phyloP scores from a whole-genome alignment of 805 yeast genomes.

The Novakomyces olei region DNA sequence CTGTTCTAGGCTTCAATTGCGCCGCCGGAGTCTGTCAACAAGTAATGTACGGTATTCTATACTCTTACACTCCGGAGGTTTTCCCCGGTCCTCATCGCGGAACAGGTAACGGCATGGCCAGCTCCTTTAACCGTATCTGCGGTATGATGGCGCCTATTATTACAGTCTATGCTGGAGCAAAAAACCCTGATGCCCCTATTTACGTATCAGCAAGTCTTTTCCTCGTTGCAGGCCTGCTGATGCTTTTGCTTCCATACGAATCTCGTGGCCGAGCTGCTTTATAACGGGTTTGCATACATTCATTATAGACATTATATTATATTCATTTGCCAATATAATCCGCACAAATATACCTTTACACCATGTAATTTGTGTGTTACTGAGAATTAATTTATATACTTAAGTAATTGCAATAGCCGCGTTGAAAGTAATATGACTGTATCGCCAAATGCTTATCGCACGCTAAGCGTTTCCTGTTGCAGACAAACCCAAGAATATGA shows the following conservation, averaged over 20 bases:
- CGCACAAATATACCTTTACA: no score
- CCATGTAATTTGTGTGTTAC: no score
- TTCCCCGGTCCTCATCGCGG: slow-evolving; percentile 19
- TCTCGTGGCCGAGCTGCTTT: slow-evolving; percentile 12
- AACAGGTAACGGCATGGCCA: slow-evolving; percentile 28
- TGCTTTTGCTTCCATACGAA: slow-evolving; percentile 28
- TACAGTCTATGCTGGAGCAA: slow-evolving; percentile 25
- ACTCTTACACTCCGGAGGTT: slow-evolving; percentile 29
- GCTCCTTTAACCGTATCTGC: slow-evolving; percentile 23
- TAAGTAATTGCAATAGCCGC: no score
- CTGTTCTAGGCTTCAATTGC: slow-evolving; percentile 22
- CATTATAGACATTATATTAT: no score
- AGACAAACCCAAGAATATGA: no score
- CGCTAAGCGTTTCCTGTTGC: no score
- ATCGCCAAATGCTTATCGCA: no score
- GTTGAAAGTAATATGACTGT: no score
- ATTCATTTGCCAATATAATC: no score
- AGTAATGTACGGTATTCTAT: slow-evolving; percentile 22
- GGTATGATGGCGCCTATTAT: slow-evolving; percentile 29
- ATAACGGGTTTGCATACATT: no score
- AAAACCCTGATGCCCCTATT: slow-evolving; percentile 28
- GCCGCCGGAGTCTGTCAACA: slow-evolving; percentile 3
- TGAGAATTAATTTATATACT: no score
- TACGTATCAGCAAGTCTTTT: slow-evolving; percentile 28
- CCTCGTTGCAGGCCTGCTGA: slow-evolving; percentile 22